phyloP scores from a whole-genome alignment of 2,329 filamentous ascomycete species.

The Cordyceps farinosa region DNA sequence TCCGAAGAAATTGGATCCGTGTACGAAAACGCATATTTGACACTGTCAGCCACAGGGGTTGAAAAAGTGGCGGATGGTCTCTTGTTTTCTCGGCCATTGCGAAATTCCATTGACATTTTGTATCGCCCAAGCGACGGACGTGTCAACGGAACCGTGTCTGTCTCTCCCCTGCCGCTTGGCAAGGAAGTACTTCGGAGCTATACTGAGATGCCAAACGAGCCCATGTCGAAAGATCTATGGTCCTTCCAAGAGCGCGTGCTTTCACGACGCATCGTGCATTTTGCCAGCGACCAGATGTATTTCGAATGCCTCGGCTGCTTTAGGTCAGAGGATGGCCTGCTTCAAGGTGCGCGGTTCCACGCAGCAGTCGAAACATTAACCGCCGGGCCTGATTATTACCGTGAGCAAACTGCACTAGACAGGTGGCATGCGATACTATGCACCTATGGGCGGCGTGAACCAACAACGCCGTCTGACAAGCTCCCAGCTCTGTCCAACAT shows the following conservation, averaged over 20 bases:
- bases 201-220: slow-evolving; percentile 1
- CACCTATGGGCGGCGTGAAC: neutral
- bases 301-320: slow-evolving; percentile 4
- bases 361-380: neutral
- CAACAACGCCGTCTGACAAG: neutral
- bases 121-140: neutral
- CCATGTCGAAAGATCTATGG: slow-evolving; percentile 8
- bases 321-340: slow-evolving; percentile 7
- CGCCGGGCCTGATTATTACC: neutral
- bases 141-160: neutral
- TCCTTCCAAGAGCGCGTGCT: slow-evolving; percentile 16
- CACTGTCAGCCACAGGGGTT: neutral
- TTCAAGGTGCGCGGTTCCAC: neutral
- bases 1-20: neutral
- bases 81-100: neutral
- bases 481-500: slow-evolving; percentile 3
- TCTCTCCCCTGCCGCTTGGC: neutral
- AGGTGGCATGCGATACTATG: slow-evolving; percentile 4
- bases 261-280: slow-evolving; percentile 11
- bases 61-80: slow-evolving; percentile 1
- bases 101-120: neutral
- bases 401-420: neutral
- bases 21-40: slow-evolving; percentile 11
- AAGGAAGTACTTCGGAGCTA: slow-evolving; percentile 2
- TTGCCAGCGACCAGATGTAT: slow-evolving; percentile 14